Base-by-base conservation (phyloP, 2,329 filamentous ascomycete species). In the Trichoderma endophyticum region DNA sequence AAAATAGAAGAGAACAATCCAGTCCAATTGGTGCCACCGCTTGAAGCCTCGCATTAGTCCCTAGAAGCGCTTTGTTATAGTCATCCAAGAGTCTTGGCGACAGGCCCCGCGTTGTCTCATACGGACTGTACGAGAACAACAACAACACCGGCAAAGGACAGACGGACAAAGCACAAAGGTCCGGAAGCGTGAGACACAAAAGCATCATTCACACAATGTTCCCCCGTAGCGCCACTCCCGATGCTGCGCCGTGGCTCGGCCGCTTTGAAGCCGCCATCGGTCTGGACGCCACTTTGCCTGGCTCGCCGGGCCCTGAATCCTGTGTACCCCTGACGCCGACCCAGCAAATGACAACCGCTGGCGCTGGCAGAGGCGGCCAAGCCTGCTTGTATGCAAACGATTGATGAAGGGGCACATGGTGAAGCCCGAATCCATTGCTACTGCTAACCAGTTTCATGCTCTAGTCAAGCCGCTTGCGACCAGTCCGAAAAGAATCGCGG, bases 231-330 rank as follows among this genome's bases (percentile, higher is more conserved):
- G 66, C 57, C 57, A 70, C 66, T 62, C 39, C 66, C 66, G 66
- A 70, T 62, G 28, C 66, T 61, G 66, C 57, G 21, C 57, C 57
- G 26, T 70, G 56, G 66, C 66, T 70, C 43, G 66, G 66, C 66
- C 66, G 66, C 43, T 70, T 30, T 51, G 66, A 70, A 62, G 66
- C 57, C 66, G 57, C 66, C 66, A 70, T 70, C 66, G 66, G 66
- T 12, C 28, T 70, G 57, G 66, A 54, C 57, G 66, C 56, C 66
- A 62, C 66, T 36, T n/a, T 34, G 57, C 39, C 66, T 70, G 57
- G 57, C 32, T 61, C 66, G 66, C 66, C 66, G 39, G 66, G 36
- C 54, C 57, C 66, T 61, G 66, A 62, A 70, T 54, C 66, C 66
- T 62, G 39, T 61, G 66, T 51, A 15, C 66, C 66, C 57, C 66